A percentile compares a stretch with the other conserved stretches of the same genome.
These are phyloP conservation scores for Musa itinerans DNA, from an alignment of 176 grass and related monocot species.

Conservation along the genomic window DNA sequence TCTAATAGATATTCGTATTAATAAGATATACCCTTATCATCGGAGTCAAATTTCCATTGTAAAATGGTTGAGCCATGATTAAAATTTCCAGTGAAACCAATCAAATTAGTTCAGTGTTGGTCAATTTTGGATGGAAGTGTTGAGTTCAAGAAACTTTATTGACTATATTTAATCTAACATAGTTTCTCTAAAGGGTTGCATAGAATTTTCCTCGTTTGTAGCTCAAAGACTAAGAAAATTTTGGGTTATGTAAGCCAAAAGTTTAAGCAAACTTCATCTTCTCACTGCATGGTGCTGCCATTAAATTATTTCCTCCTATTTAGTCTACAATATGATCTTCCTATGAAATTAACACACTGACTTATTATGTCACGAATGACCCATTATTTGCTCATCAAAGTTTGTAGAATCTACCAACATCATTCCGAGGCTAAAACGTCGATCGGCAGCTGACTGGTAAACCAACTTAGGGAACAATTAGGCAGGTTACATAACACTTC, in stretches of 20 bases:
- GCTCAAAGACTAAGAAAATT: background rate
- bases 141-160: no score
- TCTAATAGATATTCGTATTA: background rate
- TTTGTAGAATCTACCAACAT: background rate
- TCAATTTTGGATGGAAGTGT: no score
- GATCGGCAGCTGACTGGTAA: background rate
- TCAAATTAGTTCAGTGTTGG: no score
- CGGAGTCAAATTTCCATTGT: no score
- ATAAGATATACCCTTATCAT: background rate
- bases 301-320: background rate
- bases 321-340: no score
- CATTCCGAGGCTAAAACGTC: background rate
- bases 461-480: background rate
- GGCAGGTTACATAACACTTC: background rate
- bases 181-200: background rate
- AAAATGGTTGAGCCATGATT: no score
- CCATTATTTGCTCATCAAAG: background rate
- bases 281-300: background rate
- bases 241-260: background rate
- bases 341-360: background rate
- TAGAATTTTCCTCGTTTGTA: background rate
- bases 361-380: background rate
- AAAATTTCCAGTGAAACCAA: no score
- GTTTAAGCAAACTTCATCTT: background rate
- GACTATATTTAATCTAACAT: background rate